Evolutionary conservation across 441 rosid species (phyloP), one percentile per base, ranked within the genome.

Genomic region (Syzygium syzygioides): DNA sequence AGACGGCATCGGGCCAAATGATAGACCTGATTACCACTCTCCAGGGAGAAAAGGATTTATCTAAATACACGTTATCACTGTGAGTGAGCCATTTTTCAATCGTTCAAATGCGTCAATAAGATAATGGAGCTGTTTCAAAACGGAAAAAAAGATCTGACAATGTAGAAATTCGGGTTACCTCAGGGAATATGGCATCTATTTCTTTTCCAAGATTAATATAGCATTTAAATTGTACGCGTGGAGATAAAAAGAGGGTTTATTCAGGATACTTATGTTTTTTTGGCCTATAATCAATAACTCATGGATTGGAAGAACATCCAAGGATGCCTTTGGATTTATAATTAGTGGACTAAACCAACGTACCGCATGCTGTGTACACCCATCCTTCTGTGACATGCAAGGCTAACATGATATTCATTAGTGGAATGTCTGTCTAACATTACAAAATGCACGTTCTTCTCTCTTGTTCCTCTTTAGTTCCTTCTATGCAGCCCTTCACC

Each of bases 1-100:
- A 96, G 92, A 97, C 99, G 83, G 96, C 98, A 86, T 94, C 93
- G 6, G 99, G 99, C 89, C 98, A 97, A 93, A 96, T 96, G 98
- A 96, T 97, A 86, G 98, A 97, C 93, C 91, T 95, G 93, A 97
- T 96, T 89, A 97, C 98, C 86, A 95, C 96, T 52, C 91, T 95
- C 25, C 97, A 96, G 92, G 97, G 98, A 85, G 97, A 96, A 92
- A 95, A 95, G 90, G 97, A 97, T 93, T 89, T 97, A 88, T 92
- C 97, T 86, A 95, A 95, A 89, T 97, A 94, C 93, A 92, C 94
- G 6, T 87, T 94, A 92, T 91, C 96, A 14, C 92, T 94, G 99
- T 97, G 89, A 95, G 98, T 94, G 83, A 87, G 53, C 83, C 83
- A 23, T 76, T 76, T 76, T 55, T 56, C 52, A 34, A 34, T 85